A percentile compares a stretch with the other conserved stretches of the same genome.
phyloP scores from a whole-genome alignment of 2,329 filamentous ascomycete genomes.

The Ophiocordyceps camponoti-floridani region DNA sequence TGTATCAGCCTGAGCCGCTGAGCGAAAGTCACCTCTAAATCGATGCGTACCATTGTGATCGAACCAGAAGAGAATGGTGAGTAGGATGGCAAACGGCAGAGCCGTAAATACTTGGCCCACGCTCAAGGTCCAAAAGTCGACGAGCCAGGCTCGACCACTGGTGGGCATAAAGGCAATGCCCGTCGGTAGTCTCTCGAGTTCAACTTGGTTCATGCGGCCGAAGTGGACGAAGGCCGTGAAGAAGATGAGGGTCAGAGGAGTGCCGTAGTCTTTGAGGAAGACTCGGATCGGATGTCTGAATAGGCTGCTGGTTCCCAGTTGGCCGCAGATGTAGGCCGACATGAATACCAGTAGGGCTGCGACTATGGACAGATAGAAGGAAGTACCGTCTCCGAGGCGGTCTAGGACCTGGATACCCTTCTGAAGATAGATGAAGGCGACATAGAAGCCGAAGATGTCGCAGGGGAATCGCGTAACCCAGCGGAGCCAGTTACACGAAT shows the following conservation, averaged over 20 bases:
- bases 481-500: constrained; percentile 73
- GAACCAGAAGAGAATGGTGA: constrained; percentile 79
- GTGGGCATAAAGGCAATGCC: constrained; percentile 68
- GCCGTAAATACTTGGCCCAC: constrained; percentile 64
- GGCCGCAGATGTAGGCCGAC: constrained; percentile 55
- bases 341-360: constrained; percentile 63
- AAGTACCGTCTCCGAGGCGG: constrained; percentile 46
- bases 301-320: constrained; percentile 50
- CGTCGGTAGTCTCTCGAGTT: constrained; percentile 56
- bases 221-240: constrained; percentile 83
- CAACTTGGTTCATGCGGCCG: constrained; percentile 57
- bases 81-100: constrained; percentile 67
- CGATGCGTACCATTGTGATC: constrained; percentile 56
- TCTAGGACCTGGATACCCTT: constrained; percentile 78
- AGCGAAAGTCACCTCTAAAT: neutral
- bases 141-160: constrained; percentile 52
- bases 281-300: constrained; percentile 61
- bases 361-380: constrained; percentile 65
- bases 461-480: constrained; percentile 86
- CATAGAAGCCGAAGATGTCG: constrained; percentile 89
- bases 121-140: constrained; percentile 63
- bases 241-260: constrained; percentile 66
- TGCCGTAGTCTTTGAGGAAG: constrained; percentile 82
- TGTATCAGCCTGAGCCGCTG: neutral
- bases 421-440: constrained; percentile 80